phyloP scores from a whole-genome alignment of 2,329 filamentous ascomycete genomes.

The Sarocladium brachiariae region DNA sequence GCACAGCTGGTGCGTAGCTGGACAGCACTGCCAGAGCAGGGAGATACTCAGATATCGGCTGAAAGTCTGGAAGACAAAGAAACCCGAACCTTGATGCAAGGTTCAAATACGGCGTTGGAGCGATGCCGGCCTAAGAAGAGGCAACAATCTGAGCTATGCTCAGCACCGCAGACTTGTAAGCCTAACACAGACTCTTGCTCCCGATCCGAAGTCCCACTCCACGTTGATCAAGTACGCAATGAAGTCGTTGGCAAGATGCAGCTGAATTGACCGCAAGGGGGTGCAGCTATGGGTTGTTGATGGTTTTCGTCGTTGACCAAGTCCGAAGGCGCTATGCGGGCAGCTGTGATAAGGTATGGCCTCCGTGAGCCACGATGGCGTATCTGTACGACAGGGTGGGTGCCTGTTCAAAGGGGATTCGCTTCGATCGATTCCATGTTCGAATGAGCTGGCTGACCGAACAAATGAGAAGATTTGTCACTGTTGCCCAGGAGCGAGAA shows the following conservation, averaged over 20 bases:
- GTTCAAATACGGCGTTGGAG: not conserved
- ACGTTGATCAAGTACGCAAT: not conserved
- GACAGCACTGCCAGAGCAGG: not conserved
- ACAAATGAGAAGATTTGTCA: not conserved
- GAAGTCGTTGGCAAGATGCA: not conserved
- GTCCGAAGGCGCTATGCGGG: not conserved
- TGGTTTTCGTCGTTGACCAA: not conserved
- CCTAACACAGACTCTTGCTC: not conserved
- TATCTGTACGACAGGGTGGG: not conserved
- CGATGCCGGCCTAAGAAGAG: not conserved
- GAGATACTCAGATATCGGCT: not conserved
- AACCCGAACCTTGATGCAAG: not conserved
- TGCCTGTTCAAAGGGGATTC: not conserved
- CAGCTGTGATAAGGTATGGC: not conserved
- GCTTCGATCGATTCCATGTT: not conserved
- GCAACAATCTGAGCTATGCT: not conserved
- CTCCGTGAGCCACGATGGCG: not conserved
- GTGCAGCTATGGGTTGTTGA: not conserved
- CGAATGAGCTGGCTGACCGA: not conserved
- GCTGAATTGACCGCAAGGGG: not conserved
- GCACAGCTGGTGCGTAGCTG: not conserved
- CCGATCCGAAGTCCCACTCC: slow-evolving; percentile 3
- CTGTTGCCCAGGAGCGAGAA: not conserved
- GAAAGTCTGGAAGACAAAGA: not conserved
- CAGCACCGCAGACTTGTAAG: not conserved